Evolutionary conservation across 2,329 filamentous ascomycete species (phyloP), one percentile per base, ranked within the genome.

Genomic region (Talaromyces amestolkiae): DNA sequence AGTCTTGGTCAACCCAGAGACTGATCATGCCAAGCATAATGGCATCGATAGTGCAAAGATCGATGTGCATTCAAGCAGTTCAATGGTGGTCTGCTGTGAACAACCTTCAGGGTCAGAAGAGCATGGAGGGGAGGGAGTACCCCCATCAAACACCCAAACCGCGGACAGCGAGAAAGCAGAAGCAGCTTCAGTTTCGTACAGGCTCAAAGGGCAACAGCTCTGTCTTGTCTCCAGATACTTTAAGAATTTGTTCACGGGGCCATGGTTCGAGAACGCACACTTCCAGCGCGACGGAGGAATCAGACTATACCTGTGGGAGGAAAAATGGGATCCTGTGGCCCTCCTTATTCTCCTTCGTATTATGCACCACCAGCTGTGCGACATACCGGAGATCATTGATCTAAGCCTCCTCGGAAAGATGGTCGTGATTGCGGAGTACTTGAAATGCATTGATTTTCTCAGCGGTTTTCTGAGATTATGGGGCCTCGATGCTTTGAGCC

Each of bases 351-450:
- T 84, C 0, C 71, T 84, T 58, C 77, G 82, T 65, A 78, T 81
- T n/a, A 71, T 85, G 10, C 83, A 85, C 70, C 74, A 78, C 58
- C 76, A 76, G 3, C 76, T 74, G 15, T 67, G 73, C n/a, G 74
- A 78, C 49, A 75, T 84, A 15, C 80, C 81, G 0, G 71, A 70
- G 45, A 58, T 66, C 0, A 66, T 83, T 0, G 71, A 69, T 39
- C 70, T 83, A 5, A 77, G 82, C n/a, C 72, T 75, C 10, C 72
- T 85, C 11, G 76, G 77, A n/a, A 78, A 80, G 64, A 72, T 84
- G 5, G 80, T 80, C 4, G 72, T 79, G 2, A 72, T 84, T 17
- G 76, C 81, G 5, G 78, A 83, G 65, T 78, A 77, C 33, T 81
- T 81, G 67, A 72, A 75, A 60, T 80, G 80, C 66, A 68, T 73